Percentiles rank a stretch among this genome's conserved stretches.
Evolutionary conservation across 2,329 filamentous ascomycete genomes (phyloP).

Genomic region (Calonectria ilicicola): DNA sequence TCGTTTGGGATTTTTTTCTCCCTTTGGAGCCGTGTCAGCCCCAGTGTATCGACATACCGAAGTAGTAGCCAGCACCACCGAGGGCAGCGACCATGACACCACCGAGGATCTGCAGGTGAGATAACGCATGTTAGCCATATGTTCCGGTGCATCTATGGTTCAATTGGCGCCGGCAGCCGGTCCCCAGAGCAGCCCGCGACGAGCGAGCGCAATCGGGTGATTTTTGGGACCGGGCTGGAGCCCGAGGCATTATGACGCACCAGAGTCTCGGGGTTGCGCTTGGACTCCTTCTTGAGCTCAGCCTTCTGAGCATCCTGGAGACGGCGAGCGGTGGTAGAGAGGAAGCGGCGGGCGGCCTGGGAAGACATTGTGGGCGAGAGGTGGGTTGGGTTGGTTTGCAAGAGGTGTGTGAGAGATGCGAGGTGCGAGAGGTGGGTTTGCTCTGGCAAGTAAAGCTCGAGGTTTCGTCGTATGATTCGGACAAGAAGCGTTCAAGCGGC

Average conservation of each 20-base stretch:
- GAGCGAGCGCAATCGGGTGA: constrained; percentile 21
- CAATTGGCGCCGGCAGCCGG: constrained; percentile 2
- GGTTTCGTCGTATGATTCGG: too few relatives aligned
- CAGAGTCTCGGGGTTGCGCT: constrained; percentile 63
- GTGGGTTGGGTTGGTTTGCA: constrained; percentile 23
- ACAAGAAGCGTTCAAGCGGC: too few relatives aligned
- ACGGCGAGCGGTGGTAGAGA: constrained; percentile 66
- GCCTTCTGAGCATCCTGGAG: constrained; percentile 58
- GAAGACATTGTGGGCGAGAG: constrained; percentile 63
- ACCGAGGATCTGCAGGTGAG: constrained; percentile 78
- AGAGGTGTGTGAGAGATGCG: background rate
- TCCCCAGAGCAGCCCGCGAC: background rate
- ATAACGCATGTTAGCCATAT: constrained; percentile 30
- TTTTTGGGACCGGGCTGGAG: background rate
- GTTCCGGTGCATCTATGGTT: background rate
- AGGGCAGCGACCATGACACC: constrained; percentile 92
- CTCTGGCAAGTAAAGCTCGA: too few relatives aligned
- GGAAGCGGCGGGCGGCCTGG: constrained; percentile 66
- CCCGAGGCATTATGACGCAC: constrained; percentile 54
- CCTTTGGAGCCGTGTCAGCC: constrained; percentile 4
- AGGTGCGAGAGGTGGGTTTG: background rate
- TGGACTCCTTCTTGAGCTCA: constrained; percentile 68
- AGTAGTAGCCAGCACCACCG: constrained; percentile 89
- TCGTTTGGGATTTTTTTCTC: constrained; percentile 31
- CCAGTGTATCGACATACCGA: constrained; percentile 66